Evolutionary conservation across 2,329 filamentous ascomycete genomes (phyloP).

Genomic region (Ceratocystis papillata): DNA sequence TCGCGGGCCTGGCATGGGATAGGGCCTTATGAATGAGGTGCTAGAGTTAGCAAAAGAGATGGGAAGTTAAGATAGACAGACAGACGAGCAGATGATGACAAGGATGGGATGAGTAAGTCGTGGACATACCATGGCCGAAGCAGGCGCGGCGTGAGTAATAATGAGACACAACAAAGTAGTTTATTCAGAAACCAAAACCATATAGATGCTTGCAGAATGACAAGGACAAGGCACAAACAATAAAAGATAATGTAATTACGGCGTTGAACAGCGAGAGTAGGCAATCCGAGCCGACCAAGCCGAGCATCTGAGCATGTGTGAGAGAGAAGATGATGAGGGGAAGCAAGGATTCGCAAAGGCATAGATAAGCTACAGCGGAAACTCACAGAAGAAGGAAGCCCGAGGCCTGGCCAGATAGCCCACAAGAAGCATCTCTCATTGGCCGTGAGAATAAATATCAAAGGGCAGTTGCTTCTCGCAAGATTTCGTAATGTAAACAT

Average conservation of each 20-base stretch:
- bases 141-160: slow-evolving; percentile 1
- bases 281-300: not conserved
- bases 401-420: not conserved
- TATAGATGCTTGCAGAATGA: not conserved
- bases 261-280: not conserved
- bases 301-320: not conserved
- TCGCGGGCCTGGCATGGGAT: not conserved
- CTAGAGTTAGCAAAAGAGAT: not conserved
- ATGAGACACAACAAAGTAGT: not conserved
- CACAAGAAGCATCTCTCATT: not conserved
- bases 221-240: not conserved
- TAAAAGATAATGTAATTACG: slow-evolving; percentile 6
- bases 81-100: not conserved
- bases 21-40: not conserved
- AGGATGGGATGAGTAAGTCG: not conserved
- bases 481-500: not conserved
- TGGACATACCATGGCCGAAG: not conserved
- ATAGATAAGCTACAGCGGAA: not conserved
- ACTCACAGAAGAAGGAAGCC: not conserved
- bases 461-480: not conserved
- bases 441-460: not conserved
- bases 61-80: not conserved
- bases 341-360: not conserved
- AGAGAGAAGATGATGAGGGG: not conserved
- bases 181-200: not conserved